Evolutionary conservation across 305 asterid genomes (phyloP).

Genomic region (Withania somnifera): DNA sequence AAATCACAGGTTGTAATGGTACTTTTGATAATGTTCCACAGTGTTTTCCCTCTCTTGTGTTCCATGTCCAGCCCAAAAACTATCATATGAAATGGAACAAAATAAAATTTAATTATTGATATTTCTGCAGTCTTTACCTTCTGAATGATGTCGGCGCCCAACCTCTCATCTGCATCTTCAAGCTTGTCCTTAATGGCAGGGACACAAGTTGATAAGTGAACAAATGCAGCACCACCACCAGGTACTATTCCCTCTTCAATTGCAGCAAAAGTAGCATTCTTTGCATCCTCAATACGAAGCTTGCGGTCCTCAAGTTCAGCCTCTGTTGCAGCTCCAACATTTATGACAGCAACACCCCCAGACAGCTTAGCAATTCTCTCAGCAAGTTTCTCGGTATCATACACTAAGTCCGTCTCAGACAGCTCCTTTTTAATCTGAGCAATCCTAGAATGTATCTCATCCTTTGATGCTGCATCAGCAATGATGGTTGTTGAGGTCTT

Average conservation of each 20-base stretch:
- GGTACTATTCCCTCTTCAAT: constrained; percentile 99
- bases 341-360: constrained; percentile 94
- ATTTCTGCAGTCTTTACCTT: constrained; percentile 43
- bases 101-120: neutral
- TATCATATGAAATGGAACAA: neutral
- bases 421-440: constrained; percentile 91
- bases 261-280: constrained; percentile 97
- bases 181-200: constrained; percentile 75
- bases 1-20: neutral
- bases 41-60: too few relatives aligned
- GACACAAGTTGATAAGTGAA: constrained; percentile 63
- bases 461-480: constrained; percentile 99
- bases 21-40: neutral
- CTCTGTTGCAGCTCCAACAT: constrained; percentile 96
- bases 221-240: constrained; percentile 97
- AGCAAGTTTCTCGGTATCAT: constrained; percentile 85
- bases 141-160: constrained; percentile 93
- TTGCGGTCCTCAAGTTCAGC: constrained; percentile 84
- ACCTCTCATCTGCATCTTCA: constrained; percentile 76
- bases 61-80: neutral
- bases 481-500: constrained; percentile 86
- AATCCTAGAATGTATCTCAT: constrained; percentile 84
- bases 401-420: constrained; percentile 70
- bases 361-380: constrained; percentile 92
- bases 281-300: constrained; percentile 92